Percentiles rank a stretch among this genome's conserved stretches.
phyloP scores from a whole-genome alignment of 352 stramenopile genomes.

The Globisporangium perplexum region DNA sequence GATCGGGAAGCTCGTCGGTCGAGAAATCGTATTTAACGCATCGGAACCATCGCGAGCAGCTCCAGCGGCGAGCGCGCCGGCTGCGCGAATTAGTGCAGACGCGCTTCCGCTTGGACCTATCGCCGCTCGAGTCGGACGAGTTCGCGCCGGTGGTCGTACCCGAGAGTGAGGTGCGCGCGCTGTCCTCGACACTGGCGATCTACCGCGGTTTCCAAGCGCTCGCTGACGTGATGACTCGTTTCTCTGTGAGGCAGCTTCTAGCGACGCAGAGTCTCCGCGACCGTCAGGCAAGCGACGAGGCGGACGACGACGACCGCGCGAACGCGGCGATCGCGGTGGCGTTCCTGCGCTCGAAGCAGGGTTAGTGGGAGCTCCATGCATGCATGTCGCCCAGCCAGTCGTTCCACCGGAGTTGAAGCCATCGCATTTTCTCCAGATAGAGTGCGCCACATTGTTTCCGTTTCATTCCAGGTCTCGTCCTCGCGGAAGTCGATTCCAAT shows the following conservation, averaged over 20 bases:
- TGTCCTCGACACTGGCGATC: not conserved
- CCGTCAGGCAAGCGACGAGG: not conserved
- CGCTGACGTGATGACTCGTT: too few species aligned
- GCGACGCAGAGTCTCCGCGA: not conserved
- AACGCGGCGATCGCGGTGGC: conserved; percentile 11
- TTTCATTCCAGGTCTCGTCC: too few species aligned
- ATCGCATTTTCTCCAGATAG: too few species aligned
- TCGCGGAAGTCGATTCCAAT: too few species aligned
- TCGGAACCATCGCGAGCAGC: conserved; percentile 1
- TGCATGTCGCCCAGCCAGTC: too few species aligned
- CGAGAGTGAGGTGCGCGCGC: conserved; percentile 25
- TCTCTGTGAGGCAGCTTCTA: conserved; percentile 6
- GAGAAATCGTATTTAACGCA: too few species aligned
- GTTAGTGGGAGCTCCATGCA: too few species aligned
- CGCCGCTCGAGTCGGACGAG: conserved; percentile 21
- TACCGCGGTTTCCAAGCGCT: too few species aligned
- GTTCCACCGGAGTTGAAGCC: too few species aligned
- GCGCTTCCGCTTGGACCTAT: conserved; percentile 31
- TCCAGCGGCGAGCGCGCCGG: conserved; percentile 13
- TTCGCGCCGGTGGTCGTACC: conserved; percentile 43
- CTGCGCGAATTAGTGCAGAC: conserved; percentile 18
- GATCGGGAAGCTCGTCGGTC: too few species aligned
- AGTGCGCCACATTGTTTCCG: too few species aligned
- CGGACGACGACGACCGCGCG: conserved; percentile 1
- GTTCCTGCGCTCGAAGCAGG: conserved; percentile 2